Evolutionary conservation across 1,284 basidiomycete species (phyloP).

Genomic region (Leccinum pachyderme): DNA sequence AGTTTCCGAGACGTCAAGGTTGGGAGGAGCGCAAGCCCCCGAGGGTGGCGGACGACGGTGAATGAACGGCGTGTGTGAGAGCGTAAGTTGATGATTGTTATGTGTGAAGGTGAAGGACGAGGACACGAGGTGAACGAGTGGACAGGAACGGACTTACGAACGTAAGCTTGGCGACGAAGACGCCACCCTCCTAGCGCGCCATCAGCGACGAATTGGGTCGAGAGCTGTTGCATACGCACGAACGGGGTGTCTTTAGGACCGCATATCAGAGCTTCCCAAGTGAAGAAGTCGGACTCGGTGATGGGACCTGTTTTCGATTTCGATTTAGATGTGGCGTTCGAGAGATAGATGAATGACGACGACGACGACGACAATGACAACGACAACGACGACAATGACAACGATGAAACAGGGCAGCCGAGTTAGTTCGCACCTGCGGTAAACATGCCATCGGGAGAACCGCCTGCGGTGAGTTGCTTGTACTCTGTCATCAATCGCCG

Average conservation of each 20-base stretch:
- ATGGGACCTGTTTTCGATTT: conserved; percentile 63
- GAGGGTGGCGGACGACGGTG: not conserved
- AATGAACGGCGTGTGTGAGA: not conserved
- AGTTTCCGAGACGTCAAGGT: not conserved
- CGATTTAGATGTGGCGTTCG: not conserved
- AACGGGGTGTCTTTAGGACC: conserved; percentile 98
- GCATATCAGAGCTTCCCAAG: conserved; percentile 96
- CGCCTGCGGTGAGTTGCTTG: conserved; percentile 76
- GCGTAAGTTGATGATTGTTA: not conserved
- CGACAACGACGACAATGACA: not conserved
- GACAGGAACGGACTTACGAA: conserved; percentile 63
- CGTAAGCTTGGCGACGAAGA: conserved; percentile 89
- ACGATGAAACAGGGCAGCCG: not conserved
- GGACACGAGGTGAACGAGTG: not conserved
- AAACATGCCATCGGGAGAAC: conserved; percentile 90
- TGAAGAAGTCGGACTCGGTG: conserved; percentile 94
- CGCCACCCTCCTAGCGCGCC: conserved; percentile 76
- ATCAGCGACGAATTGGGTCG: not conserved
- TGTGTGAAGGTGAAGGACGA: not conserved
- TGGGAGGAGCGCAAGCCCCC: not conserved
- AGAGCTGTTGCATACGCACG: conserved; percentile 39
- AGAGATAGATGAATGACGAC: not conserved
- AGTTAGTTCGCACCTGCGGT: conserved; percentile 66
- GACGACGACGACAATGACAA: not conserved
- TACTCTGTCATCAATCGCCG: conserved; percentile 91